Evolutionary conservation across 176 grass and related monocot species (phyloP).

Genomic region (Eremochloa ophiuroides): DNA sequence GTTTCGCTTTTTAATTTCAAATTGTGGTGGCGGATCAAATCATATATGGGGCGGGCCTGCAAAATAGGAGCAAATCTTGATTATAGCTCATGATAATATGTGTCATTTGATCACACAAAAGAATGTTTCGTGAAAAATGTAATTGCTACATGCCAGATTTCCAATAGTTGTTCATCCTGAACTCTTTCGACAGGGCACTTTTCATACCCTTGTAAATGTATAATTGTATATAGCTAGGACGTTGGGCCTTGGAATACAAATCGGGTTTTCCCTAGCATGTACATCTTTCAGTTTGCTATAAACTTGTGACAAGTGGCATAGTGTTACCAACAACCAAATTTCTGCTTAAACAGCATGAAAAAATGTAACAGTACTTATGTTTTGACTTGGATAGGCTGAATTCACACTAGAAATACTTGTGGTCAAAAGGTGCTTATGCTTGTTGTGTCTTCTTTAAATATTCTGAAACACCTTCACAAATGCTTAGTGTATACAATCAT

Average conservation of each 20-base stretch:
- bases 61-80: slow-evolving; percentile 25
- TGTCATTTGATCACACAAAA: slow-evolving; percentile 30
- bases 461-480: slow-evolving; percentile 6
- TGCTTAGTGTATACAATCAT: slow-evolving; percentile 1
- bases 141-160: not conserved
- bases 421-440: slow-evolving; percentile 3
- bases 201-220: not conserved
- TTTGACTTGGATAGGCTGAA: not conserved
- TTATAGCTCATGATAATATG: not conserved
- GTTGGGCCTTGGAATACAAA: not conserved
- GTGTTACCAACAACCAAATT: not conserved
- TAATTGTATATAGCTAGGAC: not conserved
- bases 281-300: not conserved
- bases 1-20: slow-evolving; percentile 65
- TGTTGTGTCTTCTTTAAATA: slow-evolving; percentile 8
- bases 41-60: slow-evolving; percentile 71
- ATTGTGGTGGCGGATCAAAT: slow-evolving; percentile 60
- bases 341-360: slow-evolving; percentile 2
- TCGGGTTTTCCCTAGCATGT: not conserved
- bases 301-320: slow-evolving; percentile 16
- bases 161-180: slow-evolving; percentile 8
- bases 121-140: slow-evolving; percentile 15
- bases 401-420: slow-evolving; percentile 13
- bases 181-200: not conserved
- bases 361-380: not conserved